Base-by-base conservation (phyloP, 2,329 filamentous ascomycete species). In the Exophiala phaeomuriformis region DNA sequence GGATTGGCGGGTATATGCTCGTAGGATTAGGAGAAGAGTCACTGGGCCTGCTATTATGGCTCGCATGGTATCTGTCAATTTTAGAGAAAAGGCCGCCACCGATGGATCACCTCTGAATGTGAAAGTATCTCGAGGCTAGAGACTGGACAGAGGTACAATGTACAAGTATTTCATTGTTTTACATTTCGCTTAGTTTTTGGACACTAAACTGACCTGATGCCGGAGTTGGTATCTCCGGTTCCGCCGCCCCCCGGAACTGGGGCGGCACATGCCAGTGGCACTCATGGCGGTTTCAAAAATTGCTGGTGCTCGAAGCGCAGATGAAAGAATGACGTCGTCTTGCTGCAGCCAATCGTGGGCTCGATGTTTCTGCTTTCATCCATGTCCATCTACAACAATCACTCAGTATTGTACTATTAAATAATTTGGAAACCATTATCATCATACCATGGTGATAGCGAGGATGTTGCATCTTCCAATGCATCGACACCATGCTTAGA, bases 1-100 rank as follows among this genome's bases (percentile, higher is more conserved):
- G 28, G 85, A 90, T 52, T 87, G 85, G 63, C 82, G 83, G 44
- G 78, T 82, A 71, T 81, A 81, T 33, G 87, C 85, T 55, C 86
- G 79, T 63, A 81, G 80, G 51, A 85, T 74, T 61, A 90, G 77
- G 55, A 75, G 76, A 55, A 78, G 62, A 10, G 78, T 85, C 2
- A 68, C 65, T 0, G 73, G 71, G 6, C 73, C 59, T 31, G 72
- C 71, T 52, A 75, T 67, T 50, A 69, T 61, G 7, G 71, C 67
- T 56, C 73, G 72, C 71, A 76, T 75, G 6, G 9, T 50, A 19
- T 12, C 8, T 12, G 28, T 19, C n/a, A n/a, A n/a, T n/a, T n/a
- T n/a, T n/a, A n/a, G 4, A 3, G 37, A 19, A n/a, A 32, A 2
- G 27, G 3, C 35, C 3, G n/a, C 27, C 19, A 32, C 35, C 9